Evolutionary conservation across 139 green algal species (phyloP), one percentile per base, ranked within the genome.

Genomic region (Bryopsis sp.): DNA sequence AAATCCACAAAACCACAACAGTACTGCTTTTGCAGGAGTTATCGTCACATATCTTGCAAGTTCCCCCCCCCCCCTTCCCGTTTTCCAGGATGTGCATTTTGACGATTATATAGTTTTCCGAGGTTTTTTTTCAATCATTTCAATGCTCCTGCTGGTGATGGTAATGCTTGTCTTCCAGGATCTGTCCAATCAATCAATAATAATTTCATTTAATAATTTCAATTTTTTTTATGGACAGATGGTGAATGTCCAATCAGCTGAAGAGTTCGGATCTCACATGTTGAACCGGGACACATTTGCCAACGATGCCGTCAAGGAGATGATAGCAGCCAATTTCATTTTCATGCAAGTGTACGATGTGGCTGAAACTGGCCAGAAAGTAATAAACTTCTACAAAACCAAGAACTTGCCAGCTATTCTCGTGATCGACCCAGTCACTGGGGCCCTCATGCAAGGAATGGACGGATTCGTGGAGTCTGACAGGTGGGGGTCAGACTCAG

Each of bases 321-420:
- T 69, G 62, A 54, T 69, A 5, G 43, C 39, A 57, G 37, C 62
- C 5, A 69, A 69, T 69, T 69, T 69, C 62, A 69, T 69, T 57
- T 54, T 69, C 38, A 11, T 69, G 15, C 62, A 69, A 22, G 54
- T 37, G 37, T 69, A 54, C 62, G 54, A 32, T 57, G 35, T 31
- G 19, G 62, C 31, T 31, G 37, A 48, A 24, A 58, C 19, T 32
- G 62, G 62, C 7, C 19, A 33, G 38, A 54, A 57, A 35, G 37
- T 69, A 8, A 69, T 19, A n/a, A 57, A 6, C n/a, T 58, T 58
- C 19, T 69, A 69, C 37, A 54, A 54, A 36, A 33, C 54, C 7
- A 8, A 50, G 22, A 5, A 38, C 35, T 58, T 54, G 15, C 62
- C 62, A 32, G 48, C 31, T 69, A 35, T 69, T 4, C 26, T 69